Evolutionary conservation across 805 yeast genomes (phyloP).

Genomic region (Groenewaldozyma tartarivorans): DNA sequence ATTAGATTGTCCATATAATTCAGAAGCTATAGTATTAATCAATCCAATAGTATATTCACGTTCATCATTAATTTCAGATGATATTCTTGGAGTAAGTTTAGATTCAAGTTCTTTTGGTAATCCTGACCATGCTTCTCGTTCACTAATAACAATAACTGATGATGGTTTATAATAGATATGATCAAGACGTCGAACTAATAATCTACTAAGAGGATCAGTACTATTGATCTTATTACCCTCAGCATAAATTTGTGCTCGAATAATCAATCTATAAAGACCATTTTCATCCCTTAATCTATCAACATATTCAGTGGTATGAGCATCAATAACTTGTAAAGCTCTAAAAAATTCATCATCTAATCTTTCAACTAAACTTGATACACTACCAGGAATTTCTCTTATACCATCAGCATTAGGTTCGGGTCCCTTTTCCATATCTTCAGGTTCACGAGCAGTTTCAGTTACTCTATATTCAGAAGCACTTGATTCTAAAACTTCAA

Average conservation of each 20-base stretch:
- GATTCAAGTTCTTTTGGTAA: slow-evolving; percentile 29
- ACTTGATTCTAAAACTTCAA: slow-evolving; percentile 60
- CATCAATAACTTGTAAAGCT: slow-evolving; percentile 81
- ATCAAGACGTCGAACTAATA: slow-evolving; percentile 75
- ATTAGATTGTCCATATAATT: slow-evolving; percentile 58
- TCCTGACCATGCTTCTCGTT: slow-evolving; percentile 63
- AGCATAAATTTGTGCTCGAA: slow-evolving; percentile 79
- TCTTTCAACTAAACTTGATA: slow-evolving; percentile 81
- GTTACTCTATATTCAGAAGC: slow-evolving; percentile 51
- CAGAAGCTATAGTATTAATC: slow-evolving; percentile 54
- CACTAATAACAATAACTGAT: slow-evolving; percentile 58
- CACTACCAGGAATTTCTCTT: slow-evolving; percentile 69
- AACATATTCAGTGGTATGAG: slow-evolving; percentile 90
- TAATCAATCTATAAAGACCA: slow-evolving; percentile 59
- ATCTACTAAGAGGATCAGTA: slow-evolving; percentile 45
- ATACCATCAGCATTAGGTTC: slow-evolving; percentile 55
- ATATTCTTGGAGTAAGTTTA: slow-evolving; percentile 28
- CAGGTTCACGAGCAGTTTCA: slow-evolving; percentile 78
- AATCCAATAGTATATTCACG: slow-evolving; percentile 40
- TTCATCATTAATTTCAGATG: slow-evolving; percentile 23
- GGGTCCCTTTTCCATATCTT: slow-evolving; percentile 56
- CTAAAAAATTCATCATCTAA: slow-evolving; percentile 89
- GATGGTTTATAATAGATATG: slow-evolving; percentile 89
- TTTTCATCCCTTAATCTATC: slow-evolving; percentile 85
- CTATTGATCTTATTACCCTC: slow-evolving; percentile 34